Evolutionary conservation across 2,329 filamentous ascomycete genomes (phyloP).

Genomic region (Pestalotiopsis sp.): DNA sequence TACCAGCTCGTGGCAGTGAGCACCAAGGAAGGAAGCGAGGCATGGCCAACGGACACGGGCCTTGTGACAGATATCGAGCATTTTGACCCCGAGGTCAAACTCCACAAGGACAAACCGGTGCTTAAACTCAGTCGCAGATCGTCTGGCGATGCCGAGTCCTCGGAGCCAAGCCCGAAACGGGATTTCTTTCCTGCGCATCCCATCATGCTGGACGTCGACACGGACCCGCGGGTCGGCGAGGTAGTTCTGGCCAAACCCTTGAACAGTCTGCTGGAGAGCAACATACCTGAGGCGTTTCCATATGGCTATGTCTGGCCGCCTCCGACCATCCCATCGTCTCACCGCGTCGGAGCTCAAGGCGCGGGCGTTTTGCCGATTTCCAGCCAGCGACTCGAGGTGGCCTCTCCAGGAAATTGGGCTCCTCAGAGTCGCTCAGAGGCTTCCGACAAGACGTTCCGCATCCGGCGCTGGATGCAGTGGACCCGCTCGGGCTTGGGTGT

Average conservation of each 20-base stretch:
- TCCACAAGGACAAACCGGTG: conserved; percentile 76
- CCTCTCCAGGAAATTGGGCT: conserved; percentile 25
- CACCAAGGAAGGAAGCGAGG: conserved; percentile 51
- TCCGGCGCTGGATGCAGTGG: conserved; percentile 77
- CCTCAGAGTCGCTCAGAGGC: conserved; percentile 54
- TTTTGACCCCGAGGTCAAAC: conserved; percentile 68
- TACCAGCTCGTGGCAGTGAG: conserved; percentile 73
- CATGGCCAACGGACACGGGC: conserved; percentile 60
- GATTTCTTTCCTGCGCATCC: conserved; percentile 52
- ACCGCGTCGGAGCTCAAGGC: conserved; percentile 46
- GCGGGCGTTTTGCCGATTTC: conserved; percentile 21
- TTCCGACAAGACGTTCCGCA: conserved; percentile 69
- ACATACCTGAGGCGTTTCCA: conserved; percentile 33
- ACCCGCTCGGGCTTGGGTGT: conserved; percentile 41
- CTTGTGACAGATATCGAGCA: conserved; percentile 67
- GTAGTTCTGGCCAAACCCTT: conserved; percentile 65
- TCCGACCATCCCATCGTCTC: conserved; percentile 61
- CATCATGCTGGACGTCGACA: conserved; percentile 48
- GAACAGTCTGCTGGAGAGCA: conserved; percentile 33
- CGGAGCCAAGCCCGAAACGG: conserved; percentile 19
- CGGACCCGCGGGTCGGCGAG: conserved; percentile 60
- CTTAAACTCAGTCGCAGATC: conserved; percentile 52
- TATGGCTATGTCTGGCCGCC: conserved; percentile 75
- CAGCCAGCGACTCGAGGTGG: conserved; percentile 20
- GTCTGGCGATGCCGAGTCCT: conserved; percentile 54